A percentile compares a stretch with the other conserved stretches of the same genome.
Conservation (phyloP, 257 asterid genomes). For the Knoxia roxburghii region DNA sequence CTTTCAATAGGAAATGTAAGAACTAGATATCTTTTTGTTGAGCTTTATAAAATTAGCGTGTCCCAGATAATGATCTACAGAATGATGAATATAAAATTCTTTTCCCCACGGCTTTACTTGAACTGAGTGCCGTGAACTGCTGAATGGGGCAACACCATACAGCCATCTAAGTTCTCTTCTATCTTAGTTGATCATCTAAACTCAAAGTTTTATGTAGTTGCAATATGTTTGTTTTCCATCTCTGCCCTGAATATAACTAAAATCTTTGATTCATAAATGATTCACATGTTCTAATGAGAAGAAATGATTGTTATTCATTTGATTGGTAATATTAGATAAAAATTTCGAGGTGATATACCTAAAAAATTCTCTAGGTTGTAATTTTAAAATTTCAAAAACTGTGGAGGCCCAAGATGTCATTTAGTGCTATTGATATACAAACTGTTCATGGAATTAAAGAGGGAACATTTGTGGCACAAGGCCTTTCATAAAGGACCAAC, state of each 20-base stretch:
- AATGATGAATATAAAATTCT: neutral
- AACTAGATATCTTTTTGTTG: no score
- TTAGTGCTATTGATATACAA: neutral
- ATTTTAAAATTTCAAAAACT: neutral
- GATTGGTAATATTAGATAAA: neutral
- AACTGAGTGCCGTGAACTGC: neutral
- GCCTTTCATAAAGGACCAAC: no score
- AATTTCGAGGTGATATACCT: neutral
- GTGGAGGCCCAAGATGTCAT: neutral
- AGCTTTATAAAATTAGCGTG: neutral
- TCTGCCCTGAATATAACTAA: no score
- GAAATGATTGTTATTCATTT: neutral
- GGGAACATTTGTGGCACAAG: no score
- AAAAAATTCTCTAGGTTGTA: neutral
- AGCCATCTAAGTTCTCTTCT: neutral
- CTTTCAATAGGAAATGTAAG: neutral
- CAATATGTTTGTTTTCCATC: neutral
- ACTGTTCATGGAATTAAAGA: neutral
- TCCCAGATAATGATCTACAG: neutral
- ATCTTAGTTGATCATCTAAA: neutral
- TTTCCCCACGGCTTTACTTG: neutral
- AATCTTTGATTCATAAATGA: neutral
- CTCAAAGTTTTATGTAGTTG: neutral
- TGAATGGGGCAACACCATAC: neutral
- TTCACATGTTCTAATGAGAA: neutral